Percentiles rank a stretch among this genome's conserved stretches.
phyloP scores from a whole-genome alignment of 495 filamentous ascomycete species.

The Pyrenula massariospora region DNA sequence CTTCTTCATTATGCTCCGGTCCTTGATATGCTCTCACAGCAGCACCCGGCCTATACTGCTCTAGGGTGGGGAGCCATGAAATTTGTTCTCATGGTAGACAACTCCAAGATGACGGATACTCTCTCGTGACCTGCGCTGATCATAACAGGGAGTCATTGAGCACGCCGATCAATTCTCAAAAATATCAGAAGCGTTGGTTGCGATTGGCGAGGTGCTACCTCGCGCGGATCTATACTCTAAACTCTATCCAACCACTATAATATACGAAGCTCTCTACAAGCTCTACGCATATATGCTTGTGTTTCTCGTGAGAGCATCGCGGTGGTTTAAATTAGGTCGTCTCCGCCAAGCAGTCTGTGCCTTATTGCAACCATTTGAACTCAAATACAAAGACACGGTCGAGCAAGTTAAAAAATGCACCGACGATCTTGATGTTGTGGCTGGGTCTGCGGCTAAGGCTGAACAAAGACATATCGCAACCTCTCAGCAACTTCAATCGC shows the following conservation, averaged over 20 bases:
- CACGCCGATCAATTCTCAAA: neutral
- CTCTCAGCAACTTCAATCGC: neutral
- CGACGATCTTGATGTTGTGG: slow-evolving; percentile 3
- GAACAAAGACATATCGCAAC: slow-evolving; percentile 5
- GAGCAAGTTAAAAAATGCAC: slow-evolving; percentile 2
- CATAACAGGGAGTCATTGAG: neutral
- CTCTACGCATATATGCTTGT: neutral
- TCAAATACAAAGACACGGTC: slow-evolving; percentile 1
- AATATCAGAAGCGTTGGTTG: neutral
- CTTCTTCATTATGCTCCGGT: neutral
- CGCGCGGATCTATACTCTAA: neutral
- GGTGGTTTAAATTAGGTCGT: neutral
- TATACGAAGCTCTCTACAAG: neutral
- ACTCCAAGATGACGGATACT: neutral
- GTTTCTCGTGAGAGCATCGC: neutral
- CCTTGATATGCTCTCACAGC: neutral
- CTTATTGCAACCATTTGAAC: neutral
- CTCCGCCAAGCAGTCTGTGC: neutral
- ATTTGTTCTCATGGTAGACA: neutral
- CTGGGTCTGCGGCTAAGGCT: slow-evolving; percentile 2
- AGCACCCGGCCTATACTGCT: slow-evolving; percentile 1
- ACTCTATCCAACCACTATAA: neutral
- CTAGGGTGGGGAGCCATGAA: neutral
- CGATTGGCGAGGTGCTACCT: neutral
- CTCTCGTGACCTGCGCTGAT: neutral